Evolutionary conservation across 2,329 filamentous ascomycete species (phyloP).

Genomic region (Colletotrichum cereale): DNA sequence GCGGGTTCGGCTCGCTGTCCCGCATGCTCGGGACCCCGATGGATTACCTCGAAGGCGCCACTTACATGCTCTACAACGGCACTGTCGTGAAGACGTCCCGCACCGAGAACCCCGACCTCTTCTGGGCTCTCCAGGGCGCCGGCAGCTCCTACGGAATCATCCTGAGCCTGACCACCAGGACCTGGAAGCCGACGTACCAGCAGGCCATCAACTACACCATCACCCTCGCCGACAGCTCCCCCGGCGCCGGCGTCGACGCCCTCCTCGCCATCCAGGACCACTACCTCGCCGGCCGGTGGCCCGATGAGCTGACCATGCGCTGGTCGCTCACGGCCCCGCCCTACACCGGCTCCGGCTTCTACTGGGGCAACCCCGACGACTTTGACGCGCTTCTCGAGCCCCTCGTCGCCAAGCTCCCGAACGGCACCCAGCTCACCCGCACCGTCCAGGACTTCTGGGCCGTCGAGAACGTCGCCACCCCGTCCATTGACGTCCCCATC

Average conservation of each 20-base stretch:
- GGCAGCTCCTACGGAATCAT: conserved; percentile 40
- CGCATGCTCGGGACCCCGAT: conserved; percentile 39
- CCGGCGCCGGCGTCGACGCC: conserved; percentile 27
- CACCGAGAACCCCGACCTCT: conserved; percentile 39
- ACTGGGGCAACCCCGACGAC: conserved; percentile 38
- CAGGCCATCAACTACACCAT: conserved; percentile 39
- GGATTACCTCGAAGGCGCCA: conserved; percentile 36
- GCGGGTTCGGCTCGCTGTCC: conserved; percentile 39
- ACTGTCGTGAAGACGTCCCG: conserved; percentile 36
- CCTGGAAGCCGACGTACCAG: conserved; percentile 27
- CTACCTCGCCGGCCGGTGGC: conserved; percentile 32
- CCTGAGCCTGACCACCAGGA: conserved; percentile 35
- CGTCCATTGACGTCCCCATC: conserved; percentile 30
- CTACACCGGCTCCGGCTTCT: conserved; percentile 38
- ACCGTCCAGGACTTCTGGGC: conserved; percentile 39
- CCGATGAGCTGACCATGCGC: conserved; percentile 38
- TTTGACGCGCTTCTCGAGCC: conserved; percentile 38
- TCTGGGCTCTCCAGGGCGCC: conserved; percentile 41
- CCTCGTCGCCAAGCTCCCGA: conserved; percentile 32
- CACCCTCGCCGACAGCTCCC: conserved; percentile 29
- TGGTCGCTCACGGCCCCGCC: conserved; percentile 36
- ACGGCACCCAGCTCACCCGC: conserved; percentile 28
- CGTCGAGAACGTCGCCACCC: conserved; percentile 38
- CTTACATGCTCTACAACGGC: conserved; percentile 42
- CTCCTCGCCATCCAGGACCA: conserved; percentile 38